These are phyloP conservation scores for Dalbergia oliveri DNA, from an alignment of 306 rosid genomes.

Conservation along the genomic window DNA sequence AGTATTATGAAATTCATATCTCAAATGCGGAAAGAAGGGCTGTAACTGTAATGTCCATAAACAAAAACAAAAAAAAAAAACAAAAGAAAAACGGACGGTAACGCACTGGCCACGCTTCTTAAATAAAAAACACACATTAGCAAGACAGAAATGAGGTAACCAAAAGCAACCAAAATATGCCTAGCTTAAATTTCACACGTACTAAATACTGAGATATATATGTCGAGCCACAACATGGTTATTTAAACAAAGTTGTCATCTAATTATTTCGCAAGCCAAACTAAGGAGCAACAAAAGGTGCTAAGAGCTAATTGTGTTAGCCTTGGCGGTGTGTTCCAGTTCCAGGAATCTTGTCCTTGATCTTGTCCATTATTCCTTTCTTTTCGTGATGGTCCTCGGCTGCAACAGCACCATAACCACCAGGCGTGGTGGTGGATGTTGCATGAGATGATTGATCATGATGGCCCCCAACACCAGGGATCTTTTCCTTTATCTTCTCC, in stretches of 20 bases:
- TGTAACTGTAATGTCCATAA: too few species aligned
- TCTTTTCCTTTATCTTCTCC: slow-evolving; percentile 40
- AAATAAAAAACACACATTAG: too few species aligned
- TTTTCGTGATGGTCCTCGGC: slow-evolving; percentile 27
- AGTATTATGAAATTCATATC: too few species aligned
- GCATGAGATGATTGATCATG: neutral
- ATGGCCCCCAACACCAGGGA: slow-evolving; percentile 23
- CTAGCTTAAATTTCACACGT: too few species aligned
- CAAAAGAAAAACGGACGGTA: too few species aligned
- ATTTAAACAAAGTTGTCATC: neutral
- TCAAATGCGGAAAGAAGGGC: too few species aligned
- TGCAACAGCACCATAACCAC: neutral
- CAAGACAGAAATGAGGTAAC: too few species aligned
- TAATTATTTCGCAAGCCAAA: neutral
- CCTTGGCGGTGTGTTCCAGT: neutral
- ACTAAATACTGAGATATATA: too few species aligned
- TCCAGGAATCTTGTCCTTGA: slow-evolving; percentile 61
- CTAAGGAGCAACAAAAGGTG: neutral
- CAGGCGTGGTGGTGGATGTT: slow-evolving; percentile 43
- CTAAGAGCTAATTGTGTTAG: neutral
- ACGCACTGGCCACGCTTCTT: too few species aligned
- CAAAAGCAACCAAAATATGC: too few species aligned
- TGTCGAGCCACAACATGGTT: neutral
- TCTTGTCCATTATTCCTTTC: slow-evolving; percentile 57
- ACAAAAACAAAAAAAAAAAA: too few species aligned